phyloP scores from a whole-genome alignment of 768 basidiomycete genomes.

The Boletus barrowsii region DNA sequence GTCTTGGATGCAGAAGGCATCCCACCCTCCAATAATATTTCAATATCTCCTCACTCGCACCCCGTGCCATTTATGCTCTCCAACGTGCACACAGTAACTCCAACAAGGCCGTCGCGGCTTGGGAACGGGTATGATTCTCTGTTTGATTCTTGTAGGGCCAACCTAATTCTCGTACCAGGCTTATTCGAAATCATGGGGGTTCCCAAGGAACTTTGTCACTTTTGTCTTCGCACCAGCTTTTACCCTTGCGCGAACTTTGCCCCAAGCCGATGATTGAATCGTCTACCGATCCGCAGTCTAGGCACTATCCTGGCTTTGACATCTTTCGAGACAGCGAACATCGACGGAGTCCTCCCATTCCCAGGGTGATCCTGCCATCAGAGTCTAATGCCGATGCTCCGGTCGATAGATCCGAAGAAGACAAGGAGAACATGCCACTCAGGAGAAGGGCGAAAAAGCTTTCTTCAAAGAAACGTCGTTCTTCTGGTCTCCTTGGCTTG shows the following conservation, averaged over 20 bases:
- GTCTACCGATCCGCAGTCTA: constrained; percentile 48
- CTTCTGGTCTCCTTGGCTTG: neutral
- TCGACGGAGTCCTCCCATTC: constrained; percentile 2
- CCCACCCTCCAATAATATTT: constrained; percentile 28
- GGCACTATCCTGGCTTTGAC: constrained; percentile 67
- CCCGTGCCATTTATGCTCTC: constrained; percentile 30
- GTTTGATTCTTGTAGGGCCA: constrained; percentile 26
- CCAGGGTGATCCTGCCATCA: neutral
- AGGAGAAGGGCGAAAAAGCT: constrained; percentile 45
- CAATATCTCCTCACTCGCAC: constrained; percentile 17
- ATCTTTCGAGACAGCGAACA: constrained; percentile 47
- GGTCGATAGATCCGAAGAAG: constrained; percentile 31
- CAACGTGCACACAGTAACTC: constrained; percentile 26
- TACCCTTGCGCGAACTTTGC: constrained; percentile 20
- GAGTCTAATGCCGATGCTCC: neutral
- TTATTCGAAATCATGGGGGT: constrained; percentile 5
- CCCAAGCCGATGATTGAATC: constrained; percentile 37
- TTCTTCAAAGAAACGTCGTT: constrained; percentile 22
- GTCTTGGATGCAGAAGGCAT: constrained; percentile 56
- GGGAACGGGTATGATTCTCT: constrained; percentile 30
- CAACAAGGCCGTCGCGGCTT: constrained; percentile 32
- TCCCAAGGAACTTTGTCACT: constrained; percentile 10
- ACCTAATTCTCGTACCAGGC: constrained; percentile 33
- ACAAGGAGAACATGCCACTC: constrained; percentile 62
- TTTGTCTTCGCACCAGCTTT: constrained; percentile 11